A percentile compares a stretch with the other conserved stretches of the same genome.
These are phyloP conservation scores for Chaetoscypha palmicola DNA, from an alignment of 2,329 filamentous ascomycete genomes.

Conservation along the genomic window DNA sequence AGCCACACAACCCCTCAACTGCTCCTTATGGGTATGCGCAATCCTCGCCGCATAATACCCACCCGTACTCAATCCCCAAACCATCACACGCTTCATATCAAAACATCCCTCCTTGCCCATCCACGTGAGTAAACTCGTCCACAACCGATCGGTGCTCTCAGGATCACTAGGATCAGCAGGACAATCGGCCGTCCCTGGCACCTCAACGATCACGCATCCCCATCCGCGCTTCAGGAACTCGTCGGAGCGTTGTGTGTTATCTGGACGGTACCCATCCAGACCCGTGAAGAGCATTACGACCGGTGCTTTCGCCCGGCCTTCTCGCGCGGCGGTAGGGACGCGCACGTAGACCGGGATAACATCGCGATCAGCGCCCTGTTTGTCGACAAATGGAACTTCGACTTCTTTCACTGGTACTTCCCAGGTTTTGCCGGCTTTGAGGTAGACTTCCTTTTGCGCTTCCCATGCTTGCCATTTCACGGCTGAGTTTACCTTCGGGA, in stretches of 20 bases:
- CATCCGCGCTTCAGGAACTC: constrained; percentile 58
- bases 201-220: constrained; percentile 56
- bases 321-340: constrained; percentile 42
- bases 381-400: constrained; percentile 50
- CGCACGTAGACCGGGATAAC: constrained; percentile 60
- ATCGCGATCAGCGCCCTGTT: constrained; percentile 42
- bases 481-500: constrained; percentile 34
- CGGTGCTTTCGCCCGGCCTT: constrained; percentile 33
- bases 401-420: constrained; percentile 55
- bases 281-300: constrained; percentile 53
- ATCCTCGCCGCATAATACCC: constrained; percentile 62
- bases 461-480: constrained; percentile 57
- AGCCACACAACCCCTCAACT: constrained; percentile 49
- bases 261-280: constrained; percentile 55
- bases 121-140: constrained; percentile 56
- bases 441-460: constrained; percentile 56
- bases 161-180: constrained; percentile 57
- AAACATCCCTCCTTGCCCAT: constrained; percentile 44
- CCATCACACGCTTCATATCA: constrained; percentile 49
- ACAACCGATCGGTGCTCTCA: constrained; percentile 51
- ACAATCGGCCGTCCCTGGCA: constrained; percentile 61
- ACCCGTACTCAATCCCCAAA: constrained; percentile 59
- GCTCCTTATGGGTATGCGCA: constrained; percentile 57
- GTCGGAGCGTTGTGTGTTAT: constrained; percentile 53
- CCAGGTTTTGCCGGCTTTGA: constrained; percentile 49